A percentile compares a stretch with the other conserved stretches of the same genome.
Conservation (phyloP, 129 eudicot species). For the Smallanthus sonchifolius region DNA sequence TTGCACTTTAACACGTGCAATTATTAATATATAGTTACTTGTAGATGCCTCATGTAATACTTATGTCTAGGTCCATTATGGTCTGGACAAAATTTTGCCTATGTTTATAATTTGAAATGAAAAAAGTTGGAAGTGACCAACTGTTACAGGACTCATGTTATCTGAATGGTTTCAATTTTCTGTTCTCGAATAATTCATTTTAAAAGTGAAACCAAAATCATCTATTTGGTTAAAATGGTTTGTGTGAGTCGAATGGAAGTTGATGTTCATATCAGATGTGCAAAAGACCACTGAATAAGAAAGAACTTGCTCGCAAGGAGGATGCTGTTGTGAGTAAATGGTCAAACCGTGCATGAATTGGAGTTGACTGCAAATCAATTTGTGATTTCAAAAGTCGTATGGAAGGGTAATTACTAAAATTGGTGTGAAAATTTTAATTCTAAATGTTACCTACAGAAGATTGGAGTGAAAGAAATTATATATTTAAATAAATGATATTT, state of each 20-base stretch:
- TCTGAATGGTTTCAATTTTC: not conserved
- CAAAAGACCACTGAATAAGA: conserved; percentile 86
- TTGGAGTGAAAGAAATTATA: too few relatives aligned
- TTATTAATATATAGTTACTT: not conserved
- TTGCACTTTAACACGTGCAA: not conserved
- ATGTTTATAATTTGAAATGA: not conserved
- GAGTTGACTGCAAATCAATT: too few relatives aligned
- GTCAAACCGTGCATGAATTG: too few relatives aligned
- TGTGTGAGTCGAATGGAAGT: too few relatives aligned
- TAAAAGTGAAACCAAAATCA: not conserved
- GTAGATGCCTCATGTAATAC: not conserved
- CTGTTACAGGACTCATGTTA: conserved; percentile 8
- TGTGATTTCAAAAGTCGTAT: too few relatives aligned
- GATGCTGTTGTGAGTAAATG: too few relatives aligned
- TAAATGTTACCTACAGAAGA: too few relatives aligned
- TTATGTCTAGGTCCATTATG: not conserved
- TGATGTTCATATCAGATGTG: conserved; percentile 53
- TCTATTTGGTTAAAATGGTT: not conserved
- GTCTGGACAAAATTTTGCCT: not conserved
- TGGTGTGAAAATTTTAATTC: too few relatives aligned
- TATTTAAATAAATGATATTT: too few relatives aligned
- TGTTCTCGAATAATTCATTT: not conserved
- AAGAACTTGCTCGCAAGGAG: too few relatives aligned
- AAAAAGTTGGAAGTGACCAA: not conserved
- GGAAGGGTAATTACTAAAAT: too few relatives aligned